A percentile compares a stretch with the other conserved stretches of the same genome.
Conservation (phyloP, 1,139 yeast genomes). For the Yamadazyma blattariae region DNA sequence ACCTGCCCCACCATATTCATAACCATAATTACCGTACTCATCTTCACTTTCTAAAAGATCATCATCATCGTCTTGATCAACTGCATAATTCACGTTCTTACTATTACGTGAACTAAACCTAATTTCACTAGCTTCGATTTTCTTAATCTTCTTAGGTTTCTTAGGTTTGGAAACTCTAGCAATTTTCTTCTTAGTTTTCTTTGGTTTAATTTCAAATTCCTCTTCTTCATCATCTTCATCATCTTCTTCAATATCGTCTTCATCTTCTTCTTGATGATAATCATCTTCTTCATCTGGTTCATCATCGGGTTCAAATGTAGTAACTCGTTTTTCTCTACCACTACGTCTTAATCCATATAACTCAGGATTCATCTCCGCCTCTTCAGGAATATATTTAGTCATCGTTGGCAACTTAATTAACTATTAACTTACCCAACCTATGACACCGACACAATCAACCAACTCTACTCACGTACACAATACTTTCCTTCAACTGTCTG, state of each 20-base stretch:
- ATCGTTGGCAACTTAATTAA: no score
- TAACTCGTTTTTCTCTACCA: conserved; percentile 59
- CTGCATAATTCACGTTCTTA: conserved; percentile 69
- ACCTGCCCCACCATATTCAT: conserved; percentile 38
- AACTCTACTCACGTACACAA: no score
- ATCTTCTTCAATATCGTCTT: conserved; percentile 15
- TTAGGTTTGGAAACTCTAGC: conserved; percentile 14
- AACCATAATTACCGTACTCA: conserved; percentile 20
- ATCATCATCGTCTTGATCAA: conserved; percentile 69
- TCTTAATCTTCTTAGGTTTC: conserved; percentile 12
- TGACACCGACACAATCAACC: no score
- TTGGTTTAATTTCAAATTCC: conserved; percentile 13
- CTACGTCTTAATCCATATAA: conserved; percentile 90
- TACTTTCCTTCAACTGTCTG: no score
- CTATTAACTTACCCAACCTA: no score
- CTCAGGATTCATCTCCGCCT: conserved; percentile 69
- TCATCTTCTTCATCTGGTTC: conserved; percentile 24
- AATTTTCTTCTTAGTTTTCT: neutral
- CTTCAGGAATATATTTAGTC: conserved; percentile 24
- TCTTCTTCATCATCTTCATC: conserved; percentile 27
- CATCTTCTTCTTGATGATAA: conserved; percentile 11
- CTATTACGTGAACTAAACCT: conserved; percentile 78
- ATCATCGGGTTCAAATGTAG: conserved; percentile 41
- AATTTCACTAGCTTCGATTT: conserved; percentile 32
- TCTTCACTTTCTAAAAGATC: conserved; percentile 54